Evolutionary conservation across 805 yeast species (phyloP).

Genomic region (Candida morakotiae): DNA sequence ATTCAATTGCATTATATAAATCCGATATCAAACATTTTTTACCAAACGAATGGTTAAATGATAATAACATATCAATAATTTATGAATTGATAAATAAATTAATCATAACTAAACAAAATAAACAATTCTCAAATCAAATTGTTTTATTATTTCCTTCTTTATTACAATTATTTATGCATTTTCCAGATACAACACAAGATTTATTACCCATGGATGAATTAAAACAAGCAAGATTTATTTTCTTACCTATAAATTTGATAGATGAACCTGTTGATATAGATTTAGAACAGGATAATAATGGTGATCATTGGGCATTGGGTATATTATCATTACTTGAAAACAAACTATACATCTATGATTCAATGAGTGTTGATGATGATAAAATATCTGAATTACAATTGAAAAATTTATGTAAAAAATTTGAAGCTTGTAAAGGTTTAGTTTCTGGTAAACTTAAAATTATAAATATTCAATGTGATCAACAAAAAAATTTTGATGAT

Average conservation of each 20-base stretch:
- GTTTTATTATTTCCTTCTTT: conserved; percentile 53
- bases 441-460: conserved; percentile 20
- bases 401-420: conserved; percentile 17
- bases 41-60: conserved; percentile 73
- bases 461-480: conserved; percentile 42
- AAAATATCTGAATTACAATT: conserved; percentile 23
- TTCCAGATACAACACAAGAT: conserved; percentile 20
- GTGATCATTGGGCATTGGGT: conserved; percentile 74
- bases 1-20: conserved; percentile 54
- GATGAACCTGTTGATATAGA: conserved; percentile 36
- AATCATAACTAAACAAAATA: conserved; percentile 14
- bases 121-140: conserved; percentile 19
- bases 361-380: conserved; percentile 37
- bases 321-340: conserved; percentile 47
- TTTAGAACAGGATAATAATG: conserved; percentile 56
- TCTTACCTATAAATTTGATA: conserved; percentile 66
- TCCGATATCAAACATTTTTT: conserved; percentile 55
- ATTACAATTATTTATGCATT: conserved; percentile 55
- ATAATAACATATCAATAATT: conserved; percentile 60
- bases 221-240: conserved; percentile 42
- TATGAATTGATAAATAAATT: conserved; percentile 43
- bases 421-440: conserved; percentile 18
- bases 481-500: conserved; percentile 62
- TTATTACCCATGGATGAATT: conserved; percentile 31
- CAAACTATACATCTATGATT: conserved; percentile 55